Percentiles rank a stretch among this genome's conserved stretches.
Evolutionary conservation across 345 rosid species (phyloP).

Genomic region (Bruguiera gymnorhiza): DNA sequence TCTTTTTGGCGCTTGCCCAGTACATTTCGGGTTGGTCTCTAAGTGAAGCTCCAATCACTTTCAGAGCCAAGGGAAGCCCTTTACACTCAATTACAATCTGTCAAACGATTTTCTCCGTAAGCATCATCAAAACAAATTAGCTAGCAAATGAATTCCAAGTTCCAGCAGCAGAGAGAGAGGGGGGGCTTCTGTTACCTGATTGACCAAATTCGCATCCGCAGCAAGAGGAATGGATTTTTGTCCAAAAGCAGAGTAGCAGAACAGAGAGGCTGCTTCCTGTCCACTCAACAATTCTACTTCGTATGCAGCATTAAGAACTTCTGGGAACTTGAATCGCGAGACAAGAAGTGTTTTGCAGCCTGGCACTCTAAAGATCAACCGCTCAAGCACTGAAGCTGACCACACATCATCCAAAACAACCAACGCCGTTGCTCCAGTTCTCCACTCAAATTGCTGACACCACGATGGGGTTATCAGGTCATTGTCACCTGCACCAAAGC

Average conservation of each 20-base stretch:
- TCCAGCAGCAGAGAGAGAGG: neutral
- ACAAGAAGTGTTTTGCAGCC: constrained; percentile 73
- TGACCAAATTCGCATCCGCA: constrained; percentile 46
- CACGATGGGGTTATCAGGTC: constrained; percentile 29
- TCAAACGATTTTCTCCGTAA: constrained; percentile 10
- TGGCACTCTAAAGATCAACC: constrained; percentile 42
- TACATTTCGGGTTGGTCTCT: constrained; percentile 56
- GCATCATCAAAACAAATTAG: constrained; percentile 8
- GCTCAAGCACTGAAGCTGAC: constrained; percentile 54
- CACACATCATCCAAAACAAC: constrained; percentile 91
- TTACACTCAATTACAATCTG: constrained; percentile 79
- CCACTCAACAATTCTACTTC: constrained; percentile 62
- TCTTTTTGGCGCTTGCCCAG: constrained; percentile 64
- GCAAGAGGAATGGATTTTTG: constrained; percentile 54
- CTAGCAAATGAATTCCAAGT: neutral
- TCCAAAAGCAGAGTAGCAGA: constrained; percentile 73
- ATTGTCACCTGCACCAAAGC: constrained; percentile 17
- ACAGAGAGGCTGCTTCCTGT: constrained; percentile 62
- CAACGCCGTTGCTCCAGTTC: constrained; percentile 28
- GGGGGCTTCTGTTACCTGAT: constrained; percentile 47
- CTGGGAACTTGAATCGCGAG: constrained; percentile 61
- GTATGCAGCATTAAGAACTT: constrained; percentile 32
- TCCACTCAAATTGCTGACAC: constrained; percentile 34
- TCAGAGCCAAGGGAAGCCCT: constrained; percentile 94
- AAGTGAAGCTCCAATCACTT: constrained; percentile 84